Conservation (phyloP, 768 basidiomycete genomes). For the Phylloporus sp. region DNA sequence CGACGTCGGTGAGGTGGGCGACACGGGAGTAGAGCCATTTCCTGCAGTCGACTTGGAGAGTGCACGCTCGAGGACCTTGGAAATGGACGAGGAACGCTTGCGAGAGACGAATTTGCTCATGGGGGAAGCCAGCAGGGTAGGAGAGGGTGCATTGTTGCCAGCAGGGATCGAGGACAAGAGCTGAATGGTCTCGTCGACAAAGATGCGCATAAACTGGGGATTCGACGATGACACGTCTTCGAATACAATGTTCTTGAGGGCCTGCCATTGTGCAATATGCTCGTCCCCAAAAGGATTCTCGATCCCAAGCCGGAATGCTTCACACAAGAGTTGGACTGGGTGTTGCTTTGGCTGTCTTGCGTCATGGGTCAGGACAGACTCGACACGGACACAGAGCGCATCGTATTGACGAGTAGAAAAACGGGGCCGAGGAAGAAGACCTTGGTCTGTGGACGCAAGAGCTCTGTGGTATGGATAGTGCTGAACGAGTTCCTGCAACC, state of each 20-base stretch:
- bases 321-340: constrained; percentile 56
- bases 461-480: constrained; percentile 57
- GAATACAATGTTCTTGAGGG: constrained; percentile 43
- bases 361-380: constrained; percentile 44
- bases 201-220: constrained; percentile 45
- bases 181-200: constrained; percentile 66
- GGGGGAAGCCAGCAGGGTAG: constrained; percentile 33
- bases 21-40: constrained; percentile 20
- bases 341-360: constrained; percentile 41
- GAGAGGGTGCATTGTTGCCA: constrained; percentile 29
- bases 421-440: constrained; percentile 57
- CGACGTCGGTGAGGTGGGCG: constrained; percentile 30
- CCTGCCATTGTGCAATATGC: constrained; percentile 48
- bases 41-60: constrained; percentile 9
- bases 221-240: constrained; percentile 21
- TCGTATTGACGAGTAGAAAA: constrained; percentile 64
- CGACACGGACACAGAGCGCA: constrained; percentile 65
- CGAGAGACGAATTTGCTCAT: constrained; percentile 29
- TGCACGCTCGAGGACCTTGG: constrained; percentile 23
- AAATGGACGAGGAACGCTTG: constrained; percentile 33
- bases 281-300: constrained; percentile 34
- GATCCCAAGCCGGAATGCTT: constrained; percentile 50
- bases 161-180: constrained; percentile 49
- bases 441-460: constrained; percentile 31
- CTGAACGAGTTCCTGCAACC: constrained; percentile 66